A percentile compares a stretch with the other conserved stretches of the same genome.
These are phyloP conservation scores for Trematosphaeria pertusa DNA, from an alignment of 2,329 filamentous ascomycete species.

Conservation along the genomic window DNA sequence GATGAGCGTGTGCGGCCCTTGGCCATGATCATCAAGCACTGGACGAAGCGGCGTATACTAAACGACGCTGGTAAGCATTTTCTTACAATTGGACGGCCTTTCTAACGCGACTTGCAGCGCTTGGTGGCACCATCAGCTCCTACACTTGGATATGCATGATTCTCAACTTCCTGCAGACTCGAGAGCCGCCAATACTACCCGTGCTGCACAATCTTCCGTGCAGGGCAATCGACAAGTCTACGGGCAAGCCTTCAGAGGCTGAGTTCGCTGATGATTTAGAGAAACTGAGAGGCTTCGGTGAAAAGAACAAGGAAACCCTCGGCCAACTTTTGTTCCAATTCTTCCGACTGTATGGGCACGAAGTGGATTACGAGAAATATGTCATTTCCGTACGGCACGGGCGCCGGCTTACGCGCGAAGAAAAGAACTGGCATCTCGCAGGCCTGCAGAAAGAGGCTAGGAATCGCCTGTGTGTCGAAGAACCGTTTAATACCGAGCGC, in stretches of 20 bases:
- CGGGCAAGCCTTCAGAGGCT: constrained; percentile 67
- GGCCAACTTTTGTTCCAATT: constrained; percentile 93
- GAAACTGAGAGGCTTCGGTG: constrained; percentile 75
- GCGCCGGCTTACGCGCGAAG: constrained; percentile 76
- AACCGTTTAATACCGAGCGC: constrained; percentile 88
- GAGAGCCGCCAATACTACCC: constrained; percentile 82
- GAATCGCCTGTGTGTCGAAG: constrained; percentile 91
- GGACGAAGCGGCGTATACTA: constrained; percentile 89
- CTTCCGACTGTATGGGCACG: constrained; percentile 92
- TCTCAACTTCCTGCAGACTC: constrained; percentile 91
- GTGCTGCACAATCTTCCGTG: constrained; percentile 78
- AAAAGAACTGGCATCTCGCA: constrained; percentile 84
- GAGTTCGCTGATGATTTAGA: constrained; percentile 88
- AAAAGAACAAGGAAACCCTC: constrained; percentile 79
- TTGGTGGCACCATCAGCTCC: constrained; percentile 92
- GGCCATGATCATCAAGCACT: constrained; percentile 97
- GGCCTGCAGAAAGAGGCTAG: constrained; percentile 55
- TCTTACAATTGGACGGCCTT: not conserved
- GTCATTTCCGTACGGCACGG: constrained; percentile 88
- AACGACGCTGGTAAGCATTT: constrained; percentile 87
- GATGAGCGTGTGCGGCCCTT: constrained; percentile 89
- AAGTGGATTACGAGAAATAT: constrained; percentile 85
- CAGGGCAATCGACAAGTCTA: constrained; percentile 65
- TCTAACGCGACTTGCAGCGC: constrained; percentile 62
- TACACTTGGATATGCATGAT: constrained; percentile 99